Evolutionary conservation across 225 moss, liverwort and hornwort species (phyloP).

Genomic region (Anthoceros angustus): DNA sequence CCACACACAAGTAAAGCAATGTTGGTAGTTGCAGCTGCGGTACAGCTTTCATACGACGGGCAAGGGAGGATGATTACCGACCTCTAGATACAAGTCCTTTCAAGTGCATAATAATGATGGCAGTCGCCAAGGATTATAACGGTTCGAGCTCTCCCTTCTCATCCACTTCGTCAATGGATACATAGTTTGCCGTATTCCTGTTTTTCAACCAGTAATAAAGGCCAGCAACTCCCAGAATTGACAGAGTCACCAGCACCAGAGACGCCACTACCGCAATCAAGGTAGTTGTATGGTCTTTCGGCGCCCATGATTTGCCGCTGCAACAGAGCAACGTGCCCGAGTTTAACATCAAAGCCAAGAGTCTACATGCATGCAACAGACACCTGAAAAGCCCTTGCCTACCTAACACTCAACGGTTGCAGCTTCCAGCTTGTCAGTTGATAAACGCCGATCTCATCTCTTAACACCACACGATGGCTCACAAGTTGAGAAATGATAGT

Average conservation of each 20-base stretch:
- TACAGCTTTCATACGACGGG: no score
- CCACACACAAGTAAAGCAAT: no score
- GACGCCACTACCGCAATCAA: background rate
- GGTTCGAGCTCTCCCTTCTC: background rate
- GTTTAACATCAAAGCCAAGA: background rate
- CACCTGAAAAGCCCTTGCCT: background rate
- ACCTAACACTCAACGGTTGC: slow-evolving; percentile 11
- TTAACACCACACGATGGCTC: slow-evolving; percentile 33
- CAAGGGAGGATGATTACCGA: no score
- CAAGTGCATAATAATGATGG: no score
- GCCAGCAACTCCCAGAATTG: background rate
- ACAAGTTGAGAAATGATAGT: slow-evolving; percentile 39
- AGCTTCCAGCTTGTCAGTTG: slow-evolving; percentile 55
- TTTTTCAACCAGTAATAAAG: background rate
- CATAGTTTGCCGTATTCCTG: background rate
- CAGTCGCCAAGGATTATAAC: background rate
- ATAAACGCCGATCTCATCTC: slow-evolving; percentile 52
- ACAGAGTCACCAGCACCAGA: background rate
- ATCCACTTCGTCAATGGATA: background rate
- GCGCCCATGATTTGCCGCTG: background rate
- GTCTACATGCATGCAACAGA: background rate
- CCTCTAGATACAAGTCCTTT: no score
- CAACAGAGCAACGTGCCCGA: background rate
- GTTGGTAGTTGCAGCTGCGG: no score
- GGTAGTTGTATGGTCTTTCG: background rate